A percentile compares a stretch with the other conserved stretches of the same genome.
phyloP scores from a whole-genome alignment of 2,329 filamentous ascomycete species.

The Aspergillus sp. region DNA sequence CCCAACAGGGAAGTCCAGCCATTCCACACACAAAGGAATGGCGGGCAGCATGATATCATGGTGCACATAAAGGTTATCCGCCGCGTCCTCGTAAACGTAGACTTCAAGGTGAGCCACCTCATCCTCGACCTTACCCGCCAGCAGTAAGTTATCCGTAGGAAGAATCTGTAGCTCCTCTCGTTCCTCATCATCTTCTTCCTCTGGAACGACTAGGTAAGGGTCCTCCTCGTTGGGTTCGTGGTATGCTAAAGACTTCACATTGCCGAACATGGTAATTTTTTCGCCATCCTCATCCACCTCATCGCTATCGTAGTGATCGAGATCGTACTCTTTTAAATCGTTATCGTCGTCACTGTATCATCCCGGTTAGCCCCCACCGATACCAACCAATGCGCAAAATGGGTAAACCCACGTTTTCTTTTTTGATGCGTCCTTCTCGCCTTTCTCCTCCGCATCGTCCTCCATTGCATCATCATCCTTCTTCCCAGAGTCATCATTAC shows the following conservation, averaged over 20 bases:
- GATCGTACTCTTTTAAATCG: slow-evolving; percentile 91
- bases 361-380: background rate
- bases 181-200: slow-evolving; percentile 81
- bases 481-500: slow-evolving; percentile 36
- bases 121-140: slow-evolving; percentile 93
- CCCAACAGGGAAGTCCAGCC: slow-evolving; percentile 88
- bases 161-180: slow-evolving; percentile 91
- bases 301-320: slow-evolving; percentile 93
- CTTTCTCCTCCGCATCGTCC: slow-evolving; percentile 27
- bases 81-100: slow-evolving; percentile 93
- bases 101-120: slow-evolving; percentile 95
- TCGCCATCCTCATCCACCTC: slow-evolving; percentile 65
- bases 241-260: slow-evolving; percentile 89
- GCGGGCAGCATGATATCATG: slow-evolving; percentile 99
- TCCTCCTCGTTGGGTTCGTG: slow-evolving; percentile 93
- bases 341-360: slow-evolving; percentile 53
- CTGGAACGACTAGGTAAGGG: slow-evolving; percentile 89
- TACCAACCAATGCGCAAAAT: too few relatives aligned
- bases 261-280: slow-evolving; percentile 89
- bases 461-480: slow-evolving; percentile 37
- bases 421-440: slow-evolving; percentile 18
- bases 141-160: slow-evolving; percentile 85
- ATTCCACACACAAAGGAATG: slow-evolving; percentile 92
- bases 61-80: slow-evolving; percentile 97
- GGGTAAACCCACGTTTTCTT: slow-evolving; percentile 5